Evolutionary conservation across 495 filamentous ascomycete genomes (phyloP).

Genomic region (Hyaloscypha hepaticicola): DNA sequence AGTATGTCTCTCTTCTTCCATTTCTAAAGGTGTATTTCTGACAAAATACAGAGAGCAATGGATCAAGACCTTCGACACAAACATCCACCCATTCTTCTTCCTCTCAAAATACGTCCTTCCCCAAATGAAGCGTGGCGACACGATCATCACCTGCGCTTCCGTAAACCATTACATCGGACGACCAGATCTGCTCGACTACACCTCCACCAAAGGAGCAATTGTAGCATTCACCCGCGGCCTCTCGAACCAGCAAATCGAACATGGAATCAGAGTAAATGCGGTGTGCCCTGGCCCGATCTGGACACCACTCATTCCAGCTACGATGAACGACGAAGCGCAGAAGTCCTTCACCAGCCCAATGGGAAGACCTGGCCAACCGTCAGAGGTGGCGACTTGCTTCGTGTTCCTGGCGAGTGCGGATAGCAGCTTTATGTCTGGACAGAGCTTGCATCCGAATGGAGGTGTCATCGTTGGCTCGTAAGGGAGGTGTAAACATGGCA

Average conservation of each 20-base stretch:
- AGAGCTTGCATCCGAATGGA: conserved; percentile 68
- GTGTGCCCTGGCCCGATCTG: conserved; percentile 81
- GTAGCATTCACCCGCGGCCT: conserved; percentile 77
- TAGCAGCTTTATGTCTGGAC: conserved; percentile 63
- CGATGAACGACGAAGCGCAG: conserved; percentile 69
- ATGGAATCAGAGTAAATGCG: conserved; percentile 79
- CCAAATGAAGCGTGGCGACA: conserved; percentile 72
- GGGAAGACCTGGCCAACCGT: conserved; percentile 74
- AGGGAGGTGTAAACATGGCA: background rate
- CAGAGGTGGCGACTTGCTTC: conserved; percentile 79
- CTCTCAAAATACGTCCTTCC: conserved; percentile 75
- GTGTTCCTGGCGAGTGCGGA: conserved; percentile 81
- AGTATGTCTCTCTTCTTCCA: conserved; percentile 39
- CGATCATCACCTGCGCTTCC: conserved; percentile 79
- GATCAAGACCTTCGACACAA: conserved; percentile 70
- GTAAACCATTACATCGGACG: conserved; percentile 85
- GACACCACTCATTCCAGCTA: conserved; percentile 80
- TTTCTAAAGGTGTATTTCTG: conserved; percentile 17
- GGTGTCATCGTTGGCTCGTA: conserved; percentile 37
- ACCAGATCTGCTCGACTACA: conserved; percentile 83
- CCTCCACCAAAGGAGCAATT: conserved; percentile 79
- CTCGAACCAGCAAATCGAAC: conserved; percentile 68
- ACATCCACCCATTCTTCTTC: conserved; percentile 74
- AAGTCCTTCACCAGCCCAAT: conserved; percentile 77
- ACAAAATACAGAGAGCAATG: conserved; percentile 58